Base-by-base conservation (phyloP, 163 green algal genomes). In the Volvox carteri region DNA sequence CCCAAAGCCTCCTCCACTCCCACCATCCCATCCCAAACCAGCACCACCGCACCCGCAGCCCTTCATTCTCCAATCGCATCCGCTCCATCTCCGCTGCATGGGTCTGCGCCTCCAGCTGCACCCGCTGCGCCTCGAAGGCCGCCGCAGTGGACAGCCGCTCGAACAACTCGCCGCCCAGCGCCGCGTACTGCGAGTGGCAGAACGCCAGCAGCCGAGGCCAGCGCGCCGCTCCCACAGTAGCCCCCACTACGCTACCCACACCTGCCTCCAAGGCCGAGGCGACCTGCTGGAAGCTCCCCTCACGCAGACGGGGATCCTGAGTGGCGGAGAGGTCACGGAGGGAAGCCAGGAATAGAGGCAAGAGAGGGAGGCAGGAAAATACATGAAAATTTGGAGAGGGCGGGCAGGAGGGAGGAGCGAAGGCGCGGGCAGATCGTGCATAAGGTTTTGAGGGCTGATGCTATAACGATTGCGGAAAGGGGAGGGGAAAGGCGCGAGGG, bases 181-280 rank as follows among this genome's bases (percentile, higher is more conserved):
- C 48, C 0, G 33, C 81, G 81, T 87, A 87, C 81, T 87, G 81
- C 25, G 68, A 12, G 81, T 87, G 81, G 30, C 65, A 73, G 62
- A 87, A 87, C 19, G 48, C 65, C 33, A 87, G 46, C 67, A 87
- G 81, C 48, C 67, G 46, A 8, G 81, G 81, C 81, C 81, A 87
- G 23, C 81, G 65, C 6, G 81, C 81, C 3, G 81, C 48, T 25
- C 81, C 81, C 33, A 79, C 65, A 3, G 81, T 87, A 46, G 8
- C 23, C 2, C 11, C 46, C 46, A 87, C 81, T 33, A 87, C 81
- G 21, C 65, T 46, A 4, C 14, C 4, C 23, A 87, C 35, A 46
- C 81, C 81, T 23, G 46, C 62, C 48, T 79, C 67, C 30, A 87
- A 67, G 11, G 23, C 30, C 2, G 44, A 50, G 2, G 81, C 81